These are phyloP conservation scores for Ophiostoma himal-ulmi DNA, from an alignment of 2,329 filamentous ascomycete genomes.

Conservation along the genomic window DNA sequence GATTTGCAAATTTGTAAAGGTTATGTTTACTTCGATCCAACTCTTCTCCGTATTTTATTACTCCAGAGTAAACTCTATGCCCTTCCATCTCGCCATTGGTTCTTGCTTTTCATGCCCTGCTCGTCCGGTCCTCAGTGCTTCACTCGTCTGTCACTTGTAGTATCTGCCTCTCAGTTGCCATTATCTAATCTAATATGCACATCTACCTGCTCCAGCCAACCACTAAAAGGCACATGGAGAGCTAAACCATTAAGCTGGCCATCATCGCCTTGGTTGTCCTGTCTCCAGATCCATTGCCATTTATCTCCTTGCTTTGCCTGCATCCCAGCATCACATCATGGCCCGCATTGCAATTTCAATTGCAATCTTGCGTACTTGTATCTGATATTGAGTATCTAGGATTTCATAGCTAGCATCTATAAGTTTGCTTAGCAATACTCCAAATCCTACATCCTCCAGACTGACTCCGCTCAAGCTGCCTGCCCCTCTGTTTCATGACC, in stretches of 20 bases:
- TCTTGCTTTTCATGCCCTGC: neutral
- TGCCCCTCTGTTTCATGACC: slow-evolving; percentile 12
- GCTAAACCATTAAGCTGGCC: neutral
- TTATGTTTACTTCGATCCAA: neutral
- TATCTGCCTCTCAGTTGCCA: neutral
- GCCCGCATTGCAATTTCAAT: neutral
- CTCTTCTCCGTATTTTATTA: neutral
- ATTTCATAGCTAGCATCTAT: too few species aligned
- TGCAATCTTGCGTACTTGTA: neutral
- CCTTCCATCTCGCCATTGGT: neutral
- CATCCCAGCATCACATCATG: neutral
- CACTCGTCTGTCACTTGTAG: neutral
- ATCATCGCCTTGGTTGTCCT: neutral
- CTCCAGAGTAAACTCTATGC: neutral
- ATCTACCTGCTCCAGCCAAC: neutral
- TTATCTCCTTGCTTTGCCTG: neutral
- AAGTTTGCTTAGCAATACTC: neutral
- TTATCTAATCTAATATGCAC: neutral
- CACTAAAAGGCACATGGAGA: neutral
- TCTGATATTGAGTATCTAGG: too few species aligned
- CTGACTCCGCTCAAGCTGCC: neutral
- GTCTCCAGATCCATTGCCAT: neutral
- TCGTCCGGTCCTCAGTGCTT: neutral
- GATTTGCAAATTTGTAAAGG: too few species aligned
- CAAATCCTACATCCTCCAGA: too few species aligned